These are phyloP conservation scores for Metarhizium robertsii DNA, from an alignment of 2,329 filamentous ascomycete genomes.

Conservation along the genomic window DNA sequence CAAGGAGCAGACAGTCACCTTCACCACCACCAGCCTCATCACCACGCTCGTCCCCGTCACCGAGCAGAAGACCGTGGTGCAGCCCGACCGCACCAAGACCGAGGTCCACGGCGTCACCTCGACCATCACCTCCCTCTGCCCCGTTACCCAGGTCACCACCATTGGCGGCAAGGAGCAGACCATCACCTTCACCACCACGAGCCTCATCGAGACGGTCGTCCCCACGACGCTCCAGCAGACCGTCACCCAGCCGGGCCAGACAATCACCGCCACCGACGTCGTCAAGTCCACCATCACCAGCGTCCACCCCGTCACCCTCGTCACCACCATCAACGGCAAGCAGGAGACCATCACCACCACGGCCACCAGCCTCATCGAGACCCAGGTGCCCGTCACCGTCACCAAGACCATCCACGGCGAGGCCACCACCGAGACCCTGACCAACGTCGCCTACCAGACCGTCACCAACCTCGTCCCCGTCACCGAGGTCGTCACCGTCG, in stretches of 20 bases:
- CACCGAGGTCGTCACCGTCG: conserved; percentile 23
- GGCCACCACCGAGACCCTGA: conserved; percentile 8
- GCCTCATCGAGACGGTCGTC: conserved; percentile 23
- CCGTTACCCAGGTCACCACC: conserved; percentile 34
- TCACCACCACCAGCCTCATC: conserved; percentile 15
- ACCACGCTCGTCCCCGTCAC: conserved; percentile 19
- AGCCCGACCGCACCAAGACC: conserved; percentile 23
- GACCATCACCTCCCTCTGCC: conserved; percentile 33
- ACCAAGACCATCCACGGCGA: conserved; percentile 14
- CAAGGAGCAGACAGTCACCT: conserved; percentile 12
- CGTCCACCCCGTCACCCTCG: conserved; percentile 27
- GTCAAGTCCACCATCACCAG: conserved; percentile 33
- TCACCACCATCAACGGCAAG: conserved; percentile 31
- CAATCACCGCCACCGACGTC: conserved; percentile 8
- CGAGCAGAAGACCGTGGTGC: conserved; percentile 19
- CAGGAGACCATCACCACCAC: conserved; percentile 26
- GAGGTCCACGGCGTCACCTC: conserved; percentile 26
- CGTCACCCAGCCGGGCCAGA: conserved; percentile 6
- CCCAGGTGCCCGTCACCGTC: conserved; percentile 20
- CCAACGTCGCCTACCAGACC: conserved; percentile 26
- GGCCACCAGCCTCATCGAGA: conserved; percentile 28
- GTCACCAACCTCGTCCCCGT: conserved; percentile 24
- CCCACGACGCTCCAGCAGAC: conserved; percentile 24
- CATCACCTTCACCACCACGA: conserved; percentile 29
- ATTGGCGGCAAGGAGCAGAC: conserved; percentile 28